phyloP scores from a whole-genome alignment of 73 alveolate genomes.

The Paraurostyla sp. region DNA sequence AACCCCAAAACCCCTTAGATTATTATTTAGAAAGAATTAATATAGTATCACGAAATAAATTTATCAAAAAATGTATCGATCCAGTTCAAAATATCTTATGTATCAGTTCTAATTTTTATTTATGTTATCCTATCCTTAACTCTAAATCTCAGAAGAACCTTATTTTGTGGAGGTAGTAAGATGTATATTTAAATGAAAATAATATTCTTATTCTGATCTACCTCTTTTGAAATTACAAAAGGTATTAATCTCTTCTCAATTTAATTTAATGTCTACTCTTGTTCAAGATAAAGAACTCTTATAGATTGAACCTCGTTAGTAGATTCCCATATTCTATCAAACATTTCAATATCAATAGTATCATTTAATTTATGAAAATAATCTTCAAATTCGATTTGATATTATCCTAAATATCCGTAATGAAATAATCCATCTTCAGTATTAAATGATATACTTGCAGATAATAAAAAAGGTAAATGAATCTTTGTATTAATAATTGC shows the following conservation, averaged over 20 bases:
- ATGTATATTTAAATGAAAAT: too few species aligned
- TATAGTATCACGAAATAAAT: too few species aligned
- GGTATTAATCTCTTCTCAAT: neutral
- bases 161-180: too few species aligned
- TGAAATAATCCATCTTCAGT: neutral
- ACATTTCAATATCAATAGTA: neutral
- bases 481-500: neutral
- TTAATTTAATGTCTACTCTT: neutral
- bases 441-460: neutral
- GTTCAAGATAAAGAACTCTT: neutral
- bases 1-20: too few species aligned
- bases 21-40: too few species aligned
- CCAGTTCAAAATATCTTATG: too few species aligned
- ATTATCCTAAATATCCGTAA: neutral
- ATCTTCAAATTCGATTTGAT: neutral
- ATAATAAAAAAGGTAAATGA: neutral
- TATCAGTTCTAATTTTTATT: too few species aligned
- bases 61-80: too few species aligned
- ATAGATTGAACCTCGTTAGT: neutral
- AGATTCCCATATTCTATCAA: neutral
- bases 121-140: too few species aligned
- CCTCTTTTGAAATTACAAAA: too few species aligned
- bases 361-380: neutral
- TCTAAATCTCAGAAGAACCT: too few species aligned
- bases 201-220: too few species aligned